These are phyloP conservation scores for Pseudognaphalium luteoalbum DNA, from an alignment of 129 eudicot species.

Conservation along the genomic window DNA sequence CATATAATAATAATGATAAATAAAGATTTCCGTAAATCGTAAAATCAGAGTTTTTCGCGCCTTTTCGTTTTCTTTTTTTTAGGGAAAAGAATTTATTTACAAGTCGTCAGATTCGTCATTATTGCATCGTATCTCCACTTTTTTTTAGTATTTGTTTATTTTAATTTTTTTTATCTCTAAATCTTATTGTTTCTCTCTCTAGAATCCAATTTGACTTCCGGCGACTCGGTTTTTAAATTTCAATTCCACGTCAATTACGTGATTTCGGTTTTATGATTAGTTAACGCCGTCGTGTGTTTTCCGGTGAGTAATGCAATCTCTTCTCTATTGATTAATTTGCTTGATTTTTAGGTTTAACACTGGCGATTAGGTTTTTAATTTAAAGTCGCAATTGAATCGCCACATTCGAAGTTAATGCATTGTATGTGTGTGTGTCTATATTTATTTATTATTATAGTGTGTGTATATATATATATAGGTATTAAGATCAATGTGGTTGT, in stretches of 20 bases:
- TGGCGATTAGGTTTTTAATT: not conserved
- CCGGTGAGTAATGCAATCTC: constrained; percentile 23
- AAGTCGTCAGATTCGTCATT: too few species aligned
- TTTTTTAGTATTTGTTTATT: not conserved
- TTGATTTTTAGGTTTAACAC: not conserved
- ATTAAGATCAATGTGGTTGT: not conserved
- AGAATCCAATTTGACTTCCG: constrained; percentile 1
- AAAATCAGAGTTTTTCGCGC: constrained; percentile 20
- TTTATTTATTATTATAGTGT: not conserved
- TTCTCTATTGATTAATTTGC: not conserved
- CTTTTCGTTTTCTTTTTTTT: not conserved
- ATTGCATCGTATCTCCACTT: too few species aligned
- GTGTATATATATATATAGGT: not conserved
- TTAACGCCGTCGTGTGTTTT: constrained; percentile 6
- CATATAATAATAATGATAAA: too few species aligned
- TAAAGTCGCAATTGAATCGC: constrained; percentile 3
- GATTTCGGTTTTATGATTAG: not conserved
- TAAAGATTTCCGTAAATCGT: too few species aligned
- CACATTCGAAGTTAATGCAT: not conserved
- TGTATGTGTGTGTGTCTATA: not conserved
- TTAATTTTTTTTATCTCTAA: not conserved
- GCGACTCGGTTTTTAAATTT: not conserved
- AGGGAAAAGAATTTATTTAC: not conserved
- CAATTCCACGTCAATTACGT: not conserved
- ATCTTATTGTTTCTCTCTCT: constrained; percentile 2